These are phyloP conservation scores for Kalaharituber pfeilii DNA, from an alignment of 2,329 filamentous ascomycete species.

Conservation along the genomic window DNA sequence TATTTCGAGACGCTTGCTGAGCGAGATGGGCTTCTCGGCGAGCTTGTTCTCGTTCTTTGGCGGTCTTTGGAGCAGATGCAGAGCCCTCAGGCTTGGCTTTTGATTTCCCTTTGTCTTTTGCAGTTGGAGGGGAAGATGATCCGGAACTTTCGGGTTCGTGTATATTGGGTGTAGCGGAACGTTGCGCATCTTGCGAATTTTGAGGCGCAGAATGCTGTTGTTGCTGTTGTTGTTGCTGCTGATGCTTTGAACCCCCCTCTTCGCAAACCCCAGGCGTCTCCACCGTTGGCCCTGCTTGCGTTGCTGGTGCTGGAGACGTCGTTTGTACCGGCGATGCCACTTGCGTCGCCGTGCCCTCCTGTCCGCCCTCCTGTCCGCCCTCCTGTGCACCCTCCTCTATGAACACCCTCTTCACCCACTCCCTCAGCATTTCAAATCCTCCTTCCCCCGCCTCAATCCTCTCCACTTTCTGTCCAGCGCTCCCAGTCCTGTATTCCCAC, in stretches of 20 bases:
- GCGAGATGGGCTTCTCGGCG: constrained; percentile 22
- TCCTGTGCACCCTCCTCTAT: neutral
- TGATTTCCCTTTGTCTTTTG: constrained; percentile 17
- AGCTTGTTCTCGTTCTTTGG: constrained; percentile 15
- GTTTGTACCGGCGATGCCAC: neutral
- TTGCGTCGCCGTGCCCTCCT: neutral
- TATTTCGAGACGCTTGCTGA: constrained; percentile 15
- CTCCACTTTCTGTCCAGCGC: constrained; percentile 28
- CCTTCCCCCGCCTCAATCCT: constrained; percentile 28
- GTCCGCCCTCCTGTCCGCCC: neutral
- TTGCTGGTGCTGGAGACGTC: neutral
- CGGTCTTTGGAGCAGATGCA: constrained; percentile 4
- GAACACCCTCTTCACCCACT: neutral
- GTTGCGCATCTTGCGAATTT: too few relatives aligned
- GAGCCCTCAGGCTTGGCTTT: constrained; percentile 28
- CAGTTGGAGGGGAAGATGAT: neutral
- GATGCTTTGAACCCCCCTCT: too few relatives aligned
- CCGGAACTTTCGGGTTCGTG: neutral
- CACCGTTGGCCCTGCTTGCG: too few relatives aligned
- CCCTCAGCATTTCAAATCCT: neutral
- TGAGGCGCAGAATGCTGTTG: too few relatives aligned
- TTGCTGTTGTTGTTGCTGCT: too few relatives aligned
- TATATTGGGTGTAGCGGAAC: neutral
- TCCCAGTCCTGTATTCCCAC: neutral
- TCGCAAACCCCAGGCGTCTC: too few relatives aligned